Conservation (phyloP, 2,329 filamentous ascomycete genomes). For the Scedosporium boydii region DNA sequence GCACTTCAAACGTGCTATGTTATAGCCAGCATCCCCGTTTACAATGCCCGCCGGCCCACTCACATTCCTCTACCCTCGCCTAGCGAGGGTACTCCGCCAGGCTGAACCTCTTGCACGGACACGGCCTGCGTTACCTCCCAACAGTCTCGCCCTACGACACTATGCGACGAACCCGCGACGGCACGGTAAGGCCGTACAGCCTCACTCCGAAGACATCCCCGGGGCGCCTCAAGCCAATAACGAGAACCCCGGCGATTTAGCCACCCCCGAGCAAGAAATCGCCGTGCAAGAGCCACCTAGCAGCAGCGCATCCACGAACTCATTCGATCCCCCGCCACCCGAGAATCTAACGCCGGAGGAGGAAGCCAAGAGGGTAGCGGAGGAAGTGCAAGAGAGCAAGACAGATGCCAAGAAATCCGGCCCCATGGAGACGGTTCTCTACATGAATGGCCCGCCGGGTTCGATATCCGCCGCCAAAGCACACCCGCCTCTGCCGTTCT, state of each 20-base stretch:
- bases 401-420: background rate
- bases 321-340: background rate
- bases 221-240: background rate
- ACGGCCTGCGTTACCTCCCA: background rate
- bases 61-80: slow-evolving; percentile 1
- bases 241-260: background rate
- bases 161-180: background rate
- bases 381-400: background rate
- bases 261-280: background rate
- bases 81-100: background rate
- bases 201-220: background rate
- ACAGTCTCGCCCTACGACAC: background rate
- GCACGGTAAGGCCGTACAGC: slow-evolving; percentile 11
- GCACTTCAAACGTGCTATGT: background rate
- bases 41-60: slow-evolving; percentile 1
- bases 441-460: background rate
- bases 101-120: background rate
- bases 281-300: background rate
- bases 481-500: slow-evolving; percentile 49
- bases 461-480: background rate
- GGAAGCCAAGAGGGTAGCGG: background rate
- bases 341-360: background rate
- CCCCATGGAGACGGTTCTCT: slow-evolving; percentile 5
- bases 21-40: background rate
- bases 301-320: too few relatives aligned